Conservation (phyloP, 2,329 filamentous ascomycete genomes). For the Hymenoscyphus albidus region DNA sequence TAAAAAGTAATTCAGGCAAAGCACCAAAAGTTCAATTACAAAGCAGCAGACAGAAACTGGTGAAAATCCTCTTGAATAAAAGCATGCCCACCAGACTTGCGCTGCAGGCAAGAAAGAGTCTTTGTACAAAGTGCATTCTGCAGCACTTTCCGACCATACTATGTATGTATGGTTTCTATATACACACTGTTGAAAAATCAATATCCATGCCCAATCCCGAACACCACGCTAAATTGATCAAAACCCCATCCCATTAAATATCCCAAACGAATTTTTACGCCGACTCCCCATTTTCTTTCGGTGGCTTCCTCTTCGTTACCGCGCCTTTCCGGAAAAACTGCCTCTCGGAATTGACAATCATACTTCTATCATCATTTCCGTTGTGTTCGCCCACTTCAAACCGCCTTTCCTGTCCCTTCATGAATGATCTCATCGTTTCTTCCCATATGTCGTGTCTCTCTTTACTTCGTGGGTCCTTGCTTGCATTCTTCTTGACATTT, state of each 20-base stretch:
- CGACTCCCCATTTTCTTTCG: not conserved
- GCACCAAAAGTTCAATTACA: not conserved
- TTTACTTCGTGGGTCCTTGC: conserved; percentile 46
- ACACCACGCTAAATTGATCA: conserved; percentile 8
- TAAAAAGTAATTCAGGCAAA: no score
- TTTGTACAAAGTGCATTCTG: not conserved
- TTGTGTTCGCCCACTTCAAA: conserved; percentile 24
- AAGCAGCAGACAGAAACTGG: not conserved
- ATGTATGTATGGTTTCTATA: not conserved
- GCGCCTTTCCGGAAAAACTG: conserved; percentile 46
- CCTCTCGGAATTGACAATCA: conserved; percentile 59
- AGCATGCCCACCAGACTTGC: not conserved
- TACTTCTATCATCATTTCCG: conserved; percentile 54
- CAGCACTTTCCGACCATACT: not conserved
- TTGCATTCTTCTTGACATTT: conserved; percentile 54
- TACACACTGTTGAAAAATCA: not conserved
- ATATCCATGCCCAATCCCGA: conserved; percentile 1
- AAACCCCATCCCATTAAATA: not conserved
- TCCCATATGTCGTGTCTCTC: conserved; percentile 60
- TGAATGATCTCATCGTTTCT: conserved; percentile 53
- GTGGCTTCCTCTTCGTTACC: conserved; percentile 22
- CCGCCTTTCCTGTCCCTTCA: conserved; percentile 20
- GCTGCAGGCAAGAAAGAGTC: not conserved
- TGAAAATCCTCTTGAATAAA: not conserved
- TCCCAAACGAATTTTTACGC: not conserved